Percentiles rank a stretch among this genome's conserved stretches.
Conservation (phyloP, 768 basidiomycete species). For the Suillus ampliporus region DNA sequence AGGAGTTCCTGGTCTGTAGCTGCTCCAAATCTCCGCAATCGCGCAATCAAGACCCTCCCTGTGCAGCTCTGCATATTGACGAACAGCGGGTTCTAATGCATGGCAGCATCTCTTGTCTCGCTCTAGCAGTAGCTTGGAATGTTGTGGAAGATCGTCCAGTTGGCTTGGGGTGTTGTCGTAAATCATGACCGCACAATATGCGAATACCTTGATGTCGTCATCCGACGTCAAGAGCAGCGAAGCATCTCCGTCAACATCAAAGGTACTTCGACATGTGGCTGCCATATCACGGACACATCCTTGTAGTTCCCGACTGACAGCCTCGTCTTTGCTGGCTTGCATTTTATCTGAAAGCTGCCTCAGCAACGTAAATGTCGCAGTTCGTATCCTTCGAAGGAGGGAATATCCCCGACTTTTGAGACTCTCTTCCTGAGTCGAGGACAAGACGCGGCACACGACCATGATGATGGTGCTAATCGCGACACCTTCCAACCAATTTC, state of each 20-base stretch:
- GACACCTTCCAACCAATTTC: slow-evolving; percentile 46
- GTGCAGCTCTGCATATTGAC: slow-evolving; percentile 1
- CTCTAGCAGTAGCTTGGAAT: slow-evolving; percentile 27
- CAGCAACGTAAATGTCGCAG: slow-evolving; percentile 43
- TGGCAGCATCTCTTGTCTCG: slow-evolving; percentile 39
- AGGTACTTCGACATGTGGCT: slow-evolving; percentile 43
- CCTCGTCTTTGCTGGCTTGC: slow-evolving; percentile 14
- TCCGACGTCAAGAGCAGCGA: slow-evolving; percentile 21
- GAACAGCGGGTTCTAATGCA: slow-evolving; percentile 22
- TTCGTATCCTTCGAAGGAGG: slow-evolving; percentile 40
- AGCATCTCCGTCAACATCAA: slow-evolving; percentile 28
- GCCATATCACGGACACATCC: slow-evolving; percentile 42
- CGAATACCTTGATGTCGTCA: slow-evolving; percentile 28
- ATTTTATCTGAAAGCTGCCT: slow-evolving; percentile 33
- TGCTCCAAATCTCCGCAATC: slow-evolving; percentile 25
- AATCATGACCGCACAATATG: slow-evolving; percentile 31
- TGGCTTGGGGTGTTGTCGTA: slow-evolving; percentile 29
- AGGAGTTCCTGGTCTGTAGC: slow-evolving; percentile 26
- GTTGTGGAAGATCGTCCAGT: slow-evolving; percentile 8
- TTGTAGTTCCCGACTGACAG: slow-evolving; percentile 19
- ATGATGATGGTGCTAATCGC: slow-evolving; percentile 41
- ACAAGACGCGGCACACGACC: slow-evolving; percentile 43
- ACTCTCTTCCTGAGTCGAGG: slow-evolving; percentile 21
- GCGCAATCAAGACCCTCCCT: slow-evolving; percentile 26
- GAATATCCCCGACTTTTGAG: slow-evolving; percentile 24